These are phyloP conservation scores for Colletotrichum graminicola DNA, from an alignment of 2,329 filamentous ascomycete genomes.

Conservation along the genomic window DNA sequence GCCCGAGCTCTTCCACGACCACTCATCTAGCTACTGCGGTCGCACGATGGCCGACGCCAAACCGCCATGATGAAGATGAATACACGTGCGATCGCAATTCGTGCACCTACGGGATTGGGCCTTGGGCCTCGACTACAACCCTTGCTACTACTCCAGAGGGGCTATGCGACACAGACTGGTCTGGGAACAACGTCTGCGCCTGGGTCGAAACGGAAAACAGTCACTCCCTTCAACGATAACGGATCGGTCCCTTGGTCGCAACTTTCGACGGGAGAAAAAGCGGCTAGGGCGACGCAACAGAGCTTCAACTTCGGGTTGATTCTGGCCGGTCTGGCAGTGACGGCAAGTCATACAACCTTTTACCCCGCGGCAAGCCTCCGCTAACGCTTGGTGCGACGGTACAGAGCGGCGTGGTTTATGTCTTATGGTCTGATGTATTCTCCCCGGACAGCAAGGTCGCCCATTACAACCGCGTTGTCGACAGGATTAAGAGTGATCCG, in stretches of 20 bases:
- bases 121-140: constrained; percentile 51
- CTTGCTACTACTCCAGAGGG: constrained; percentile 56
- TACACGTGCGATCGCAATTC: constrained; percentile 53
- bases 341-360: constrained; percentile 63
- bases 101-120: constrained; percentile 46
- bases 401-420: constrained; percentile 80
- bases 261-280: constrained; percentile 82
- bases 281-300: constrained; percentile 87
- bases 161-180: constrained; percentile 71
- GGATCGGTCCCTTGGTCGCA: constrained; percentile 85
- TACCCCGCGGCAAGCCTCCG: constrained; percentile 19
- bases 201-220: constrained; percentile 70
- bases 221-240: constrained; percentile 89
- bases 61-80: constrained; percentile 61
- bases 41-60: constrained; percentile 56
- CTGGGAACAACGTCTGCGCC: constrained; percentile 52
- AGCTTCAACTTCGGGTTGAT: constrained; percentile 89
- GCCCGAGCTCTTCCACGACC: constrained; percentile 24
- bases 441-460: constrained; percentile 86
- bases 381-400: constrained; percentile 22
- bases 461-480: constrained; percentile 89
- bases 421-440: constrained; percentile 87
- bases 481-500: constrained; percentile 79
- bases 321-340: constrained; percentile 78
- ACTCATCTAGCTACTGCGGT: constrained; percentile 27